Base-by-base conservation (phyloP, 495 filamentous ascomycete genomes). In the Podospora sp. region DNA sequence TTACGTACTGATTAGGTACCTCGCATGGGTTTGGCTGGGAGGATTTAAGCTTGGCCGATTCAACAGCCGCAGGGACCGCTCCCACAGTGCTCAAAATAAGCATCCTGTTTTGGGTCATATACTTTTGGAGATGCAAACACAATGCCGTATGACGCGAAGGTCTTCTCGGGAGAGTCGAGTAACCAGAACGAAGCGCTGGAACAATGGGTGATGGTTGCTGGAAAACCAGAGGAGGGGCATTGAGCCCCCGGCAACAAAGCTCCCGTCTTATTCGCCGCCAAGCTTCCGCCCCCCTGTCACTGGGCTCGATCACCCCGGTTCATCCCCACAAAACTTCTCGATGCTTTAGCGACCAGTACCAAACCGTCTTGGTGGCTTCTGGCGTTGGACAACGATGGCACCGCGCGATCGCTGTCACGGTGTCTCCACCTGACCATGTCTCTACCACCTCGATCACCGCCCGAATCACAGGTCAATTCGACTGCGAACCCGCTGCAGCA, bases 361-460 rank as follows among this genome's bases (percentile, higher is more conserved):
- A 46, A 46, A 46, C 40, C 40, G 40, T 46, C 40, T 18, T 46
- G 40, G 40, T 46, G 40, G 40, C 40, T 46, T 46, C 16, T 16
- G 40, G 60, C 57, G 50, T 53, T 62, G 65, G 60, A 67, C 65
- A 66, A 59, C 59, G 36, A 60, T 60, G 64, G 40, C 61, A 16
- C 36, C 21, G 20, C 33, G 33, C 60, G 60, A 62, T 33, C 60
- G 7, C 22, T 9, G 14, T 59, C 24, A 22, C 56, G 60, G 60
- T 35, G 29, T 40, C 29, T 64, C 63, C 63, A 56, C 63, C 35
- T 58, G 52, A 58, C 63, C 20, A n/a, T 56, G 16, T 50, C 52
- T 24, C 14, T 56, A 16, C 0, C 63, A 16, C 0, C 63, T 29
- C 51, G 18, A 20, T 4, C 12, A 65, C 12, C 14, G 6, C 33